A percentile compares a stretch with the other conserved stretches of the same genome.
Conservation (phyloP, 2,329 filamentous ascomycete genomes). For the Exserohilum turcica region DNA sequence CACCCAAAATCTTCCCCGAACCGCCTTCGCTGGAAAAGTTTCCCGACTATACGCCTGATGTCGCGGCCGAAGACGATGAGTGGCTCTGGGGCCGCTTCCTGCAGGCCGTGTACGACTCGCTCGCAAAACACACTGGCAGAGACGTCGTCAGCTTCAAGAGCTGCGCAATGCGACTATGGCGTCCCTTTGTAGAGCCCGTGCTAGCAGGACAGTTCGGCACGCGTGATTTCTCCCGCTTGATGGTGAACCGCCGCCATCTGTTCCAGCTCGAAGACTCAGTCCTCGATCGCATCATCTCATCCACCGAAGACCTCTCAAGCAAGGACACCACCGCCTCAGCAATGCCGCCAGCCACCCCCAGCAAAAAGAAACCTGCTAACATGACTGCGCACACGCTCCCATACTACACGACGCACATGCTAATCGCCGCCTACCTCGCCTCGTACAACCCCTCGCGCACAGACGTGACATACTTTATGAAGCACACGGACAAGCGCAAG, state of each 20-base stretch:
- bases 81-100: conserved; percentile 83
- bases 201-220: conserved; percentile 72
- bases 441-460: conserved; percentile 78
- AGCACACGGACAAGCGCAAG: conserved; percentile 61
- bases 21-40: conserved; percentile 48
- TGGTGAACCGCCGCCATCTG: conserved; percentile 70
- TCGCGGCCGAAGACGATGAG: conserved; percentile 62
- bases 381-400: conserved; percentile 61
- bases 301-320: neutral
- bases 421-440: conserved; percentile 79
- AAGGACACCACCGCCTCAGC: conserved; percentile 2
- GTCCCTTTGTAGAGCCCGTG: conserved; percentile 79
- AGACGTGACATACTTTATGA: conserved; percentile 77
- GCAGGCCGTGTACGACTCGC: conserved; percentile 82
- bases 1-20: conserved; percentile 54
- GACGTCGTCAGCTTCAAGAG: conserved; percentile 75
- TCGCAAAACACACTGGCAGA: conserved; percentile 78
- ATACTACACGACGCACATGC: conserved; percentile 72
- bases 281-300: conserved; percentile 62
- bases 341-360: conserved; percentile 18
- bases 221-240: conserved; percentile 81
- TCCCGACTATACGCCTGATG: conserved; percentile 52
- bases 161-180: conserved; percentile 79
- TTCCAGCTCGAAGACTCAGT: conserved; percentile 76
- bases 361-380: conserved; percentile 17